Percentiles rank a stretch among this genome's conserved stretches.
Evolutionary conservation across 371 early-diverging fungal genomes (phyloP).

Genomic region (Circinella umbellata): DNA sequence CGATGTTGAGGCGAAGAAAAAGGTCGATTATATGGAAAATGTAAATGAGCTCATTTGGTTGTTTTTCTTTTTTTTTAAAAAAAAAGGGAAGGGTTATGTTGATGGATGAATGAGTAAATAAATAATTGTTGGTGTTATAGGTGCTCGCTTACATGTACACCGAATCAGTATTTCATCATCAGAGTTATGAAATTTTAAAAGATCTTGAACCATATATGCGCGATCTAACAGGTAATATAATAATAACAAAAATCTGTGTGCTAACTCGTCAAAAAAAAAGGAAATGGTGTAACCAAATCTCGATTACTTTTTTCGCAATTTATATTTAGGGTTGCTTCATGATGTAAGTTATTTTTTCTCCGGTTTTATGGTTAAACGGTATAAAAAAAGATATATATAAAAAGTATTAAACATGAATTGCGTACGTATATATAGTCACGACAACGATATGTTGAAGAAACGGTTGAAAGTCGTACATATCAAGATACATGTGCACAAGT

Average conservation of each 20-base stretch:
- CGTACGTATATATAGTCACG: constrained; percentile 30
- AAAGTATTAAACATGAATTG: too few species aligned
- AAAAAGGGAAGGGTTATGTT: neutral
- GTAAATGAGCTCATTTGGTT: constrained; percentile 39
- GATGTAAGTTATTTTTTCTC: constrained; percentile 32
- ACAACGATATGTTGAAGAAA: constrained; percentile 46
- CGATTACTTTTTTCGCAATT: too few species aligned
- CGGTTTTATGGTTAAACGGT: too few species aligned
- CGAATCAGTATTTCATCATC: constrained; percentile 78
- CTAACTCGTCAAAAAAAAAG: too few species aligned
- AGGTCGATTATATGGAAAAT: constrained; percentile 78
- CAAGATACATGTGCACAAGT: constrained; percentile 40
- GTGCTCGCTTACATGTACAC: constrained; percentile 75
- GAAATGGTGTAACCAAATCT: too few species aligned
- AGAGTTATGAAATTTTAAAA: constrained; percentile 72
- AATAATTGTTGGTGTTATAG: constrained; percentile 21
- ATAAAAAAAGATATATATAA: too few species aligned
- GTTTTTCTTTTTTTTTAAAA: too few species aligned
- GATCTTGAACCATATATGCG: constrained; percentile 83
- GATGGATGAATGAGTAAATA: too few species aligned
- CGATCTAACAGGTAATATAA: constrained; percentile 57
- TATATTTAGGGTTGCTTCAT: constrained; percentile 40
- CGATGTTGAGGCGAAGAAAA: constrained; percentile 69
- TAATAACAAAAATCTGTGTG: neutral
- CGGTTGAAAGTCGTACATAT: constrained; percentile 32